Evolutionary conservation across 2,329 filamentous ascomycete genomes (phyloP).

Genomic region (Thielaviopsis musarum): DNA sequence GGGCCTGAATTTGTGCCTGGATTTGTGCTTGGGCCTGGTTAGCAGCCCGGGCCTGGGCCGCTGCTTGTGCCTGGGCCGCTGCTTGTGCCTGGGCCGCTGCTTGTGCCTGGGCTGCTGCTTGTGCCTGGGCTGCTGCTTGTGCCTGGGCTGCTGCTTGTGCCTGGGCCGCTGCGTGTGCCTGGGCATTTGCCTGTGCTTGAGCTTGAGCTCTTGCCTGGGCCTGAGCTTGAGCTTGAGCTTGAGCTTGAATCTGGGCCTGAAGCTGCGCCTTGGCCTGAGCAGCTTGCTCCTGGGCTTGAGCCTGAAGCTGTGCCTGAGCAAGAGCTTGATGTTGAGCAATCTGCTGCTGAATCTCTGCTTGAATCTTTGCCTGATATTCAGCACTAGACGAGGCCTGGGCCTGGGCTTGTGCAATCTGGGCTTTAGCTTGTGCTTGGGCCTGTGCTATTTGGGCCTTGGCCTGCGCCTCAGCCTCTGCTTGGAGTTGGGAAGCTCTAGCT

Average conservation of each 20-base stretch:
- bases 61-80: neutral
- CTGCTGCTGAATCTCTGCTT: constrained; percentile 7
- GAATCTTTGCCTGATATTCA: constrained; percentile 8
- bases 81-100: constrained; percentile 5
- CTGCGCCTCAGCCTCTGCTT: constrained; percentile 5
- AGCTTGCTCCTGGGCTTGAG: constrained; percentile 7
- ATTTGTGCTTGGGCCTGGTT: neutral
- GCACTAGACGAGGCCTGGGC: constrained; percentile 2
- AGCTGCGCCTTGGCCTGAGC: constrained; percentile 16
- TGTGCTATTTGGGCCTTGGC: constrained; percentile 9
- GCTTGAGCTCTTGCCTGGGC: neutral
- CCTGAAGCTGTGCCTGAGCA: constrained; percentile 10
- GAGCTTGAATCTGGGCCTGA: constrained; percentile 12
- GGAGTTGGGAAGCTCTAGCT: constrained; percentile 3
- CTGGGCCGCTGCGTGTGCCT: constrained; percentile 10
- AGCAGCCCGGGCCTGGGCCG: neutral
- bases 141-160: too few relatives aligned
- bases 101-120: constrained; percentile 13
- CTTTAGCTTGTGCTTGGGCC: constrained; percentile 9
- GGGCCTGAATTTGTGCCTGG: neutral
- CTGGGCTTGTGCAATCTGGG: constrained; percentile 10
- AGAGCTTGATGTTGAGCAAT: constrained; percentile 8
- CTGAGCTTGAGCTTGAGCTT: constrained; percentile 13
- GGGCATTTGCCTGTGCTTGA: constrained; percentile 15
- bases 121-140: too few relatives aligned